A percentile compares a stretch with the other conserved stretches of the same genome.
phyloP scores from a whole-genome alignment of 2,329 filamentous ascomycete genomes.

The Colletotrichum lini region DNA sequence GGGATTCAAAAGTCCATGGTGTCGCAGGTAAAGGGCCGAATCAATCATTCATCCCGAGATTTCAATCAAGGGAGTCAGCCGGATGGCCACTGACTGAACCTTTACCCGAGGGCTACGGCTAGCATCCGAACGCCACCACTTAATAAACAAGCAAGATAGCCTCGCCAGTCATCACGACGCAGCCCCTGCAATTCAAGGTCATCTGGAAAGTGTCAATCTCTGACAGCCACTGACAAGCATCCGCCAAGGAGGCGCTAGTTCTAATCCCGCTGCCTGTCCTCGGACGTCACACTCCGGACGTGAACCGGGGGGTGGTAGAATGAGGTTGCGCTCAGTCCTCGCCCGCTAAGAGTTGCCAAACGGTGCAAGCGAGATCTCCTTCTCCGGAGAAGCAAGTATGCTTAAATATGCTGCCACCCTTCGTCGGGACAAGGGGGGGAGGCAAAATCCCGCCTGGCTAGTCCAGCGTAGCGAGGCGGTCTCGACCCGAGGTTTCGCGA shows the following conservation, averaged over 20 bases:
- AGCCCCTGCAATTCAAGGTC: not conserved
- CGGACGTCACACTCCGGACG: conserved; percentile 5
- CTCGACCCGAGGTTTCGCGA: not conserved
- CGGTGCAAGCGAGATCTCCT: not conserved
- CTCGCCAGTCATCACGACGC: no score
- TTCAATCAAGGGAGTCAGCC: not conserved
- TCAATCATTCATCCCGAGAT: not conserved
- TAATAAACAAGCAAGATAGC: no score
- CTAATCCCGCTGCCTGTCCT: not conserved
- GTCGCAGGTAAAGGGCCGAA: not conserved
- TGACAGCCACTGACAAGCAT: conserved; percentile 21
- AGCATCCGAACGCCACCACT: not conserved
- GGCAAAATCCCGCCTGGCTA: not conserved
- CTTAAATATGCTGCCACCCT: not conserved
- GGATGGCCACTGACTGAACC: not conserved
- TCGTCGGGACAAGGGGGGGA: not conserved
- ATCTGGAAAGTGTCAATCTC: conserved; percentile 19
- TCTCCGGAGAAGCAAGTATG: not conserved
- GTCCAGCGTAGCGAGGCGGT: not conserved
- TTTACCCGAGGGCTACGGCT: not conserved
- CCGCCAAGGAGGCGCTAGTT: conserved; percentile 18
- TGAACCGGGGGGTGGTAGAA: not conserved
- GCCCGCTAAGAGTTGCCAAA: conserved; percentile 7
- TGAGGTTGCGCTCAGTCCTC: not conserved
- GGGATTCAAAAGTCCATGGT: not conserved